Evolutionary conservation across 2,329 filamentous ascomycete genomes (phyloP).

Genomic region (Calonectria honghensis): DNA sequence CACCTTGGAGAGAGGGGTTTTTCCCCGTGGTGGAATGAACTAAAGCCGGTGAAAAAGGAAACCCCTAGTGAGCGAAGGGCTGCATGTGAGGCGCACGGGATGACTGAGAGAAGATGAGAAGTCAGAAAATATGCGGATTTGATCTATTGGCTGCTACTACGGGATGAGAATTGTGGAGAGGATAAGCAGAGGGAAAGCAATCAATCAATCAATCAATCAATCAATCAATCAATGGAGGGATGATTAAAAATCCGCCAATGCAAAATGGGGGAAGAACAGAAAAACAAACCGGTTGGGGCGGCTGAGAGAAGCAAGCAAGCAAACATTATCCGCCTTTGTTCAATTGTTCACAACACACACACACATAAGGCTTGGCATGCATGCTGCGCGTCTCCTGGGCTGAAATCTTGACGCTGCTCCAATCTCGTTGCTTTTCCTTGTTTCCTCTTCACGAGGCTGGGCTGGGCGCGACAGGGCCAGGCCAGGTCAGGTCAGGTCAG

Average conservation of each 20-base stretch:
- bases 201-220: too few relatives aligned
- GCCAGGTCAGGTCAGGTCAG: background rate
- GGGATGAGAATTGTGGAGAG: background rate
- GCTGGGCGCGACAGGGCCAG: background rate
- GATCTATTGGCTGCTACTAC: background rate
- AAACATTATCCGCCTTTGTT: background rate
- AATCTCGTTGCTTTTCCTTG: slow-evolving; percentile 8
- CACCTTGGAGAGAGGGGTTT: background rate
- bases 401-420: background rate
- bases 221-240: background rate
- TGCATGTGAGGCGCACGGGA: slow-evolving; percentile 9
- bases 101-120: slow-evolving; percentile 20
- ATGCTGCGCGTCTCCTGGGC: background rate
- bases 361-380: background rate
- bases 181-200: background rate
- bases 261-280: background rate
- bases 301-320: background rate
- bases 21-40: slow-evolving; percentile 4
- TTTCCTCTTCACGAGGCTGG: slow-evolving; percentile 16
- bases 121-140: slow-evolving; percentile 3
- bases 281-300: background rate
- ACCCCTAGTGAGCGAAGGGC: background rate
- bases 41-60: slow-evolving; percentile 8
- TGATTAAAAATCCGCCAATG: background rate
- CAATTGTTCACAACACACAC: background rate